Evolutionary conservation across 2,329 filamentous ascomycete genomes (phyloP).

Genomic region (Didymella lethalis): DNA sequence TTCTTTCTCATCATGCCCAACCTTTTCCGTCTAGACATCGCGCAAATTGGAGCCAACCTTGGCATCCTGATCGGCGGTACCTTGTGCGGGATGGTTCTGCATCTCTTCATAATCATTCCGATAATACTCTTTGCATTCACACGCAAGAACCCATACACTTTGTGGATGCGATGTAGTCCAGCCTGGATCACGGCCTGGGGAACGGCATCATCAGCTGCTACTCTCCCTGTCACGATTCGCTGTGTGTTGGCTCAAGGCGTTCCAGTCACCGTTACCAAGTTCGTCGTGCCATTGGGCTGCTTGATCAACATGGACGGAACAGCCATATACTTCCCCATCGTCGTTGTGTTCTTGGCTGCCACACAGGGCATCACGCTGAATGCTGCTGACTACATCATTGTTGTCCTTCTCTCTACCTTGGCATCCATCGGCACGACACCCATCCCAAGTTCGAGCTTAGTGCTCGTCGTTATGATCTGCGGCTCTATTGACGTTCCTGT

Average conservation of each 20-base stretch:
- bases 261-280: conserved; percentile 57
- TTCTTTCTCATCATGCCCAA: conserved; percentile 64
- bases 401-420: conserved; percentile 59
- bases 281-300: conserved; percentile 58
- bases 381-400: conserved; percentile 58
- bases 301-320: conserved; percentile 53
- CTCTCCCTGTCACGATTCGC: conserved; percentile 59
- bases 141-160: conserved; percentile 57
- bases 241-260: conserved; percentile 53
- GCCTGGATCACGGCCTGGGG: conserved; percentile 66
- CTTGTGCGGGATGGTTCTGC: conserved; percentile 57
- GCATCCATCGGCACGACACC: conserved; percentile 64
- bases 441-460: conserved; percentile 62
- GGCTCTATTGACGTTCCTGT: conserved; percentile 54
- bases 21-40: conserved; percentile 59
- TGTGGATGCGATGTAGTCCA: conserved; percentile 59
- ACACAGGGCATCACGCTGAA: conserved; percentile 59
- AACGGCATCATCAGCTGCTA: conserved; percentile 62
- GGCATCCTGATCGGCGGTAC: conserved; percentile 60
- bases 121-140: conserved; percentile 43
- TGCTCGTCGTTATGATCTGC: conserved; percentile 62
- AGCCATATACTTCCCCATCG: conserved; percentile 64
- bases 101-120: conserved; percentile 59
- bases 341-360: conserved; percentile 61
- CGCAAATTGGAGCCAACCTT: conserved; percentile 58